phyloP scores from a whole-genome alignment of 2,329 filamentous ascomycete genomes.

The Diaporthe sp. region DNA sequence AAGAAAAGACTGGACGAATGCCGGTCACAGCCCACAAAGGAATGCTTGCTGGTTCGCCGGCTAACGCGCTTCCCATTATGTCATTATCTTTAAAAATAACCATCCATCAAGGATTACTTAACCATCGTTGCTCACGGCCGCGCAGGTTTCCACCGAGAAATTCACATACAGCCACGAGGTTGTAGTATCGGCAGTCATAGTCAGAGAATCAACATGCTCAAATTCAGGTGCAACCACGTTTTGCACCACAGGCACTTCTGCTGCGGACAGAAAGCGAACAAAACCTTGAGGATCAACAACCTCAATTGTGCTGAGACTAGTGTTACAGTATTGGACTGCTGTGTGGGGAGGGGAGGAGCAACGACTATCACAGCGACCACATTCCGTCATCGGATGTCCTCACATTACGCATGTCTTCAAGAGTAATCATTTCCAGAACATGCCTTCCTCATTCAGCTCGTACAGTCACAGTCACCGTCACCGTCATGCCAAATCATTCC shows the following conservation, averaged over 20 bases:
- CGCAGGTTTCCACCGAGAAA: background rate
- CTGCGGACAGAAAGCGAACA: background rate
- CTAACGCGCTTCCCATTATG: background rate
- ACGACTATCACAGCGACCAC: background rate
- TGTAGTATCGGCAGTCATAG: background rate
- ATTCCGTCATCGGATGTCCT: background rate
- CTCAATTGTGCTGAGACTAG: background rate
- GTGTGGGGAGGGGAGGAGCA: background rate
- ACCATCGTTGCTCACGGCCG: background rate
- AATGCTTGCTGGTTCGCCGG: background rate
- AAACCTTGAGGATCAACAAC: too few species aligned
- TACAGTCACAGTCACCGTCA: slow-evolving; percentile 9
- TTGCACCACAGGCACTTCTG: background rate
- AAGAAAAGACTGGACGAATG: background rate
- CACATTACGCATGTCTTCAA: background rate
- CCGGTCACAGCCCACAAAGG: background rate
- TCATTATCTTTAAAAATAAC: background rate
- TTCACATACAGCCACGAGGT: background rate
- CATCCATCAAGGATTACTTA: background rate
- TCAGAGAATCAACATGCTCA: background rate
- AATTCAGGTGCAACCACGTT: too few species aligned
- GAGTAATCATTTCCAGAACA: slow-evolving; percentile 1
- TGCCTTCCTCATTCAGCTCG: slow-evolving; percentile 21
- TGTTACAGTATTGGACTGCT: background rate
- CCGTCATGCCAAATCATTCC: background rate